phyloP scores from a whole-genome alignment of 2,329 filamentous ascomycete species.

The Celoporthe dispersa region DNA sequence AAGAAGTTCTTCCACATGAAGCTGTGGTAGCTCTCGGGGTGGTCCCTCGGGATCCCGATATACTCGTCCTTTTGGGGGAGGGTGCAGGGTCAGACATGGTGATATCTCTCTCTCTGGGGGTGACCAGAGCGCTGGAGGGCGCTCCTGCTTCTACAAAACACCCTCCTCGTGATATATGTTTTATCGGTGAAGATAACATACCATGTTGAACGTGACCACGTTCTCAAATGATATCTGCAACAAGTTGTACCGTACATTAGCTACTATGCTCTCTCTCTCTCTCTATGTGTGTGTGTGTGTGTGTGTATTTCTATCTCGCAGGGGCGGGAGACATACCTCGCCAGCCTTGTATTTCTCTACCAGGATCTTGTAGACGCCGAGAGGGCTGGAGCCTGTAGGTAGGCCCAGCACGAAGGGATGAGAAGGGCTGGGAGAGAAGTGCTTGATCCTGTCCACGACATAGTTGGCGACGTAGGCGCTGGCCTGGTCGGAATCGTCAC shows the following conservation, averaged over 20 bases:
- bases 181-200: constrained; percentile 28
- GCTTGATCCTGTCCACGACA: constrained; percentile 73
- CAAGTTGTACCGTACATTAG: constrained; percentile 7
- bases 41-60: constrained; percentile 72
- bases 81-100: no score
- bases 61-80: constrained; percentile 65
- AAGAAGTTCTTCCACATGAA: constrained; percentile 88
- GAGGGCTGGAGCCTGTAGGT: constrained; percentile 73
- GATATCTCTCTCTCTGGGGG: no score
- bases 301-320: no score
- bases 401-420: constrained; percentile 75
- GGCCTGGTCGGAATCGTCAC: constrained; percentile 64
- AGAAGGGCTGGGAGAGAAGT: constrained; percentile 65
- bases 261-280: neutral
- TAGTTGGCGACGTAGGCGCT: constrained; percentile 74
- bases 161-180: neutral
- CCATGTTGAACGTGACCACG: constrained; percentile 71
- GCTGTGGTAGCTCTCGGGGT: constrained; percentile 78
- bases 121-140: no score
- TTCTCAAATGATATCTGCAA: constrained; percentile 52
- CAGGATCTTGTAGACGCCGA: constrained; percentile 70
- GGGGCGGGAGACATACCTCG: constrained; percentile 38
- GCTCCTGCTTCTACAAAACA: no score
- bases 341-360: constrained; percentile 65
- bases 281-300: neutral